phyloP scores from a whole-genome alignment of 495 filamentous ascomycete species.

The Trichoderma gamsii region DNA sequence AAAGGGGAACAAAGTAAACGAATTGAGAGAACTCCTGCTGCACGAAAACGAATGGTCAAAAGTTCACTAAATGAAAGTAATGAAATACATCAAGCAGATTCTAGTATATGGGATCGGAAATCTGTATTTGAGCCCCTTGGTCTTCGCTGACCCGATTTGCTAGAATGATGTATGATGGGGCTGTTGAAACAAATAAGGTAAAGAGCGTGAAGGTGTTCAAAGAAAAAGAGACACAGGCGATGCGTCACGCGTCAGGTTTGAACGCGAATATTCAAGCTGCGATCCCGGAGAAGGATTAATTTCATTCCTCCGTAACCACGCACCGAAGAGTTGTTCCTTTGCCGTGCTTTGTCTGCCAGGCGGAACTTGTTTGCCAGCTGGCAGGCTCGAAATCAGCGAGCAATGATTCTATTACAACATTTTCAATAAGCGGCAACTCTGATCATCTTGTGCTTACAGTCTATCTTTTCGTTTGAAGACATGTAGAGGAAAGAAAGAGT shows the following conservation, averaged over 20 bases:
- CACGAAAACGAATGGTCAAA: neutral
- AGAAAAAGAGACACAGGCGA: neutral
- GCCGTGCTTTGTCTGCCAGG: too few species aligned
- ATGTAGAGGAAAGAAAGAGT: too few species aligned
- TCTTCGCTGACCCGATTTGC: neutral
- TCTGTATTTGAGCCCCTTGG: neutral
- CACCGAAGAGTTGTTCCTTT: too few species aligned
- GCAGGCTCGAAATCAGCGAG: too few species aligned
- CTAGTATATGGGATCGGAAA: neutral
- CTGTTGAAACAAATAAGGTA: neutral
- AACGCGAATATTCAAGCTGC: neutral
- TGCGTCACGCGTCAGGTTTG: neutral
- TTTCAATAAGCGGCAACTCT: too few species aligned
- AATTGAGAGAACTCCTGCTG: neutral
- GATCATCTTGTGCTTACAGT: too few species aligned
- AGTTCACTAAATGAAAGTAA: neutral
- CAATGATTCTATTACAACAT: too few species aligned
- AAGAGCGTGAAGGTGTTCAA: neutral
- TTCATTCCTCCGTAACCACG: too few species aligned
- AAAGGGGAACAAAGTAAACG: neutral
- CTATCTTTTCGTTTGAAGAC: too few species aligned
- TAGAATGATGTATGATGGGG: neutral
- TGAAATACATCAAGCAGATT: neutral
- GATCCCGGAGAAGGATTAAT: neutral
- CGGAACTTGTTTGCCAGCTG: too few species aligned